These are phyloP conservation scores for Blastobotrys chiropterorum DNA, from an alignment of 805 yeast genomes.

Conservation along the genomic window DNA sequence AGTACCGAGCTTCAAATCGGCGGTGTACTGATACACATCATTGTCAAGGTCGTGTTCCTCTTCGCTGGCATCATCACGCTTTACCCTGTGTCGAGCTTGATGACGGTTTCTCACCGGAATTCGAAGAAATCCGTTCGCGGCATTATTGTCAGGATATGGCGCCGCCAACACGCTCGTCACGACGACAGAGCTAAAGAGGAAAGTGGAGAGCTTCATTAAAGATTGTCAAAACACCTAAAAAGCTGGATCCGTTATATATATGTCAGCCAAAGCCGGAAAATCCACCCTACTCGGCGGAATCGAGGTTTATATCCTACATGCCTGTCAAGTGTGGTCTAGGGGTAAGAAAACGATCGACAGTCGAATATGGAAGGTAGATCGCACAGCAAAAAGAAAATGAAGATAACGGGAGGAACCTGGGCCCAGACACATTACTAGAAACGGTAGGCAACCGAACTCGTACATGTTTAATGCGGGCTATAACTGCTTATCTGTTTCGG, in stretches of 20 bases:
- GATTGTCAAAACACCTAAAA: too few relatives aligned
- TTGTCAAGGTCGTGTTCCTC: constrained; percentile 4
- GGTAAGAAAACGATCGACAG: neutral
- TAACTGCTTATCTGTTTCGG: neutral
- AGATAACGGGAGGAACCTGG: too few relatives aligned
- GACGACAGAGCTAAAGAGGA: constrained; percentile 10
- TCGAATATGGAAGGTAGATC: neutral
- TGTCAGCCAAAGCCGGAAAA: too few relatives aligned
- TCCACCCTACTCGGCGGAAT: neutral
- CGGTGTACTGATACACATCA: constrained; percentile 9
- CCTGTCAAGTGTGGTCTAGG: neutral
- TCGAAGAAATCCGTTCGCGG: constrained; percentile 1
- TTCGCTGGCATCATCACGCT: neutral
- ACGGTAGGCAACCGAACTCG: neutral
- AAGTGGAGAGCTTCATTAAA: constrained; percentile 11
- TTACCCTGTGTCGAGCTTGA: neutral
- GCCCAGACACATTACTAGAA: neutral
- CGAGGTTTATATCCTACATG: neutral
- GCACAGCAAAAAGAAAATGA: neutral
- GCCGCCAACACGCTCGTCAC: neutral
- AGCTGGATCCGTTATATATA: too few relatives aligned
- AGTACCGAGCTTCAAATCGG: constrained; percentile 34
- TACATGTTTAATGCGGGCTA: neutral
- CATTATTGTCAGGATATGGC: neutral
- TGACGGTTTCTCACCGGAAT: neutral